A percentile compares a stretch with the other conserved stretches of the same genome.
Conservation (phyloP, 2,329 filamentous ascomycete genomes). For the Graphium sp. region DNA sequence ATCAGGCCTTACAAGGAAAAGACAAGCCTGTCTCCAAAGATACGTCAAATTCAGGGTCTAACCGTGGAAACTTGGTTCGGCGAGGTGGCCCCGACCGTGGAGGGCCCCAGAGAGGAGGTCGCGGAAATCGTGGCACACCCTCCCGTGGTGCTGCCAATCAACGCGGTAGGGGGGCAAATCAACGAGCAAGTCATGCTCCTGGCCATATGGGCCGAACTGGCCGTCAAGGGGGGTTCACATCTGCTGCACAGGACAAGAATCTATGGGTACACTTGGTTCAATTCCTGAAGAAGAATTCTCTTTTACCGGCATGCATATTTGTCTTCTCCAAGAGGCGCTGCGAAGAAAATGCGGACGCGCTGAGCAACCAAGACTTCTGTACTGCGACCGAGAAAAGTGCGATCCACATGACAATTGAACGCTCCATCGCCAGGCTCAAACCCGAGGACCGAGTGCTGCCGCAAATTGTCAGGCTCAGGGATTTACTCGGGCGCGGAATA, state of each 20-base stretch:
- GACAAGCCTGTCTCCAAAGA: slow-evolving; percentile 40
- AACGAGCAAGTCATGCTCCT: slow-evolving; percentile 41
- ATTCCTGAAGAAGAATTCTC: slow-evolving; percentile 68
- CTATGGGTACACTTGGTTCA: slow-evolving; percentile 94
- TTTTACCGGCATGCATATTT: slow-evolving; percentile 90
- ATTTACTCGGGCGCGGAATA: slow-evolving; percentile 74
- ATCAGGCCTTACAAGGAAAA: slow-evolving; percentile 62
- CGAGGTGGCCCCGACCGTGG: slow-evolving; percentile 23
- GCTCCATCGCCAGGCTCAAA: slow-evolving; percentile 79
- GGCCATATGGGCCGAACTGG: slow-evolving; percentile 87
- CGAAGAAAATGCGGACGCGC: slow-evolving; percentile 89
- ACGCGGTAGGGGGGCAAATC: slow-evolving; percentile 30
- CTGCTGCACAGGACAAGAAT: slow-evolving; percentile 85
- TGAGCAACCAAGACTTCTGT: slow-evolving; percentile 90
- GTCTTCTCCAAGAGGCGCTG: slow-evolving; percentile 97
- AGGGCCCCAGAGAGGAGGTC: slow-evolving; percentile 26
- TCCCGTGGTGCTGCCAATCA: no score
- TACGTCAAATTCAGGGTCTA: slow-evolving; percentile 14
- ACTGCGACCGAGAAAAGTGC: slow-evolving; percentile 88
- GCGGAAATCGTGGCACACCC: slow-evolving; percentile 39
- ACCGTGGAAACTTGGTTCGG: no score
- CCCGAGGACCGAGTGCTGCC: slow-evolving; percentile 81
- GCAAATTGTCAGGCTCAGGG: slow-evolving; percentile 76
- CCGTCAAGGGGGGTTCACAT: slow-evolving; percentile 69
- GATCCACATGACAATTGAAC: slow-evolving; percentile 95